Evolutionary conservation across 2,329 filamentous ascomycete genomes (phyloP).

Genomic region (Sordariomycetes sp.): DNA sequence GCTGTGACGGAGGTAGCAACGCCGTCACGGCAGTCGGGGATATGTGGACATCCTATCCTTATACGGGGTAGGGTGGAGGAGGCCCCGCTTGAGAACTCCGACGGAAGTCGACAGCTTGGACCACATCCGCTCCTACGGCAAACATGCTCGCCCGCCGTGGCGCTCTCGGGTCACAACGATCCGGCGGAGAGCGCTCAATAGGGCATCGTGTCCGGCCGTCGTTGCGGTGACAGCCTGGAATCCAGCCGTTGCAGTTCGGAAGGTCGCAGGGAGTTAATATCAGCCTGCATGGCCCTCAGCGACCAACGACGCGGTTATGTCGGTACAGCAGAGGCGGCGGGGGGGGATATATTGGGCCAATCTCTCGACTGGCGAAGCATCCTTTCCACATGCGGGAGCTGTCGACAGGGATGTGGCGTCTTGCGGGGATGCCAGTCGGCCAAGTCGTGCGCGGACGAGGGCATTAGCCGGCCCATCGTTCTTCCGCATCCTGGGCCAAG

Average conservation of each 20-base stretch:
- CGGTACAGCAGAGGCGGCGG: background rate
- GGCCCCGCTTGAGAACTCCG: background rate
- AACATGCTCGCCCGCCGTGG: too few species aligned
- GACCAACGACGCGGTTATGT: background rate
- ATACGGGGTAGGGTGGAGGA: background rate
- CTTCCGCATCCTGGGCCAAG: background rate
- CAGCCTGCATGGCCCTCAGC: background rate
- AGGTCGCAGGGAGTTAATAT: background rate
- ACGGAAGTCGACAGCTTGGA: background rate
- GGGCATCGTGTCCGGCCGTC: too few species aligned
- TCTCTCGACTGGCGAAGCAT: background rate
- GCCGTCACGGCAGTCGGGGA: background rate
- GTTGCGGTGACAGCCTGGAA: background rate
- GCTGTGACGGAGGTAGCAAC: background rate
- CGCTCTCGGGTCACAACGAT: too few species aligned
- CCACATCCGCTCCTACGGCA: background rate
- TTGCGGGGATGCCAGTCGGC: background rate
- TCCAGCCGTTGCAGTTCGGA: background rate
- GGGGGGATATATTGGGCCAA: background rate
- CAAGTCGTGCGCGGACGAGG: background rate
- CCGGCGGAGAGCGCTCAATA: background rate
- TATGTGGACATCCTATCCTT: background rate
- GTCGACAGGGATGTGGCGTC: background rate
- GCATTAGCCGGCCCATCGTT: background rate
- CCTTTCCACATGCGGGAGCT: background rate